Evolutionary conservation across 495 filamentous ascomycete species (phyloP).

Genomic region (Neurospora sp.): DNA sequence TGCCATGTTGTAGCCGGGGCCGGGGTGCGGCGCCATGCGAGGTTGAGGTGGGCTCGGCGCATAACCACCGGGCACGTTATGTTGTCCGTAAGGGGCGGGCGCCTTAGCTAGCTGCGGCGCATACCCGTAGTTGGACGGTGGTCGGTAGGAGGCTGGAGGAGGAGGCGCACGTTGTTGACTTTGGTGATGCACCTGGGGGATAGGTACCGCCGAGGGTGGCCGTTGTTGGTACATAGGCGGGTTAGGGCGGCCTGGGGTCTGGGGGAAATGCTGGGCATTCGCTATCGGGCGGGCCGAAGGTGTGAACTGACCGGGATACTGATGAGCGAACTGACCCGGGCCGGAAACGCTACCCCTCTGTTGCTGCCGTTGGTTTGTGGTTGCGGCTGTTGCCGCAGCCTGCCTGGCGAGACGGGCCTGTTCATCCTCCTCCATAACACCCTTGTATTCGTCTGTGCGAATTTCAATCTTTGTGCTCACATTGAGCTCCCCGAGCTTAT

Average conservation of each 20-base stretch:
- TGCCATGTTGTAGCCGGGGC: too few relatives aligned
- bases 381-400: constrained; percentile 25
- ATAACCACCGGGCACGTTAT: constrained; percentile 27
- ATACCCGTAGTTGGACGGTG: constrained; percentile 19
- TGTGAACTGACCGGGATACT: constrained; percentile 24
- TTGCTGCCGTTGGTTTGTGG: constrained; percentile 24
- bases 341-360: constrained; percentile 30
- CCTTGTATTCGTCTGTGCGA: constrained; percentile 59
- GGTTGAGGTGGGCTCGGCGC: constrained; percentile 26
- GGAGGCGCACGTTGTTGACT: constrained; percentile 17
- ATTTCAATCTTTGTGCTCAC: constrained; percentile 75
- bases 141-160: constrained; percentile 18
- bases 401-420: constrained; percentile 25
- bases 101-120: constrained; percentile 25
- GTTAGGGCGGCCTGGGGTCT: constrained; percentile 32
- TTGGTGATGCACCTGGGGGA: constrained; percentile 24
- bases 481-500: constrained; percentile 69
- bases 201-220: constrained; percentile 18
- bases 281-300: constrained; percentile 30
- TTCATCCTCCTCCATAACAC: constrained; percentile 84
- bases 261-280: constrained; percentile 30
- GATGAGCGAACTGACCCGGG: constrained; percentile 24
- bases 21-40: constrained; percentile 23
- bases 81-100: constrained; percentile 28
- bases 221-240: constrained; percentile 23